Evolutionary conservation across 345 rosid genomes (phyloP).

Genomic region (Gossypium mustelinum): DNA sequence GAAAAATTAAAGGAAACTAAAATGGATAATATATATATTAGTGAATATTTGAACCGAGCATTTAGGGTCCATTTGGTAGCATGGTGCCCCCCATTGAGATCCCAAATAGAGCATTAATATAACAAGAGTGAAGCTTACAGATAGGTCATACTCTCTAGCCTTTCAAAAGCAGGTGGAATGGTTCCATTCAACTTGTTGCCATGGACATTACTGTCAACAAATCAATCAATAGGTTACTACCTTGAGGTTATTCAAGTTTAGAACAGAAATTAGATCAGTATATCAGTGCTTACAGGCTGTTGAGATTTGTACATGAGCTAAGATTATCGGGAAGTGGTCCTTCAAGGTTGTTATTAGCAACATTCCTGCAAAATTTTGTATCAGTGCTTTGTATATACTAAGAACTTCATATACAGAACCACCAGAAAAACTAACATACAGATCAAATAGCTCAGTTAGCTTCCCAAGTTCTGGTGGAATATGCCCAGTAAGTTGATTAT

Average conservation of each 20-base stretch:
- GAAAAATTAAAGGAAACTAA: not conserved
- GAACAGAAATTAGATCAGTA: not conserved
- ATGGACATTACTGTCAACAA: conserved; percentile 61
- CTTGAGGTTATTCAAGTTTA: not conserved
- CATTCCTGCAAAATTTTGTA: conserved; percentile 47
- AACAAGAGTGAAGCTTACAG: conserved; percentile 48
- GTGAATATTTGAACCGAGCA: not conserved
- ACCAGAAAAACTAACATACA: conserved; percentile 46
- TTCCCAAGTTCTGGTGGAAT: conserved; percentile 93
- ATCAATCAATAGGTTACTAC: conserved; percentile 17
- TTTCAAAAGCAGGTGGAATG: conserved; percentile 74
- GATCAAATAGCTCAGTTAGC: conserved; percentile 86
- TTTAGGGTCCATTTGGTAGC: not conserved
- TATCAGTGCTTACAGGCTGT: conserved; percentile 62
- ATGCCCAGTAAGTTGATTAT: conserved; percentile 65
- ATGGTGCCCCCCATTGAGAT: not conserved
- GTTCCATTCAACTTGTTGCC: conserved; percentile 79
- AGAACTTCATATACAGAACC: not conserved
- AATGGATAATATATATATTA: not conserved
- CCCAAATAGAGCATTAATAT: not conserved
- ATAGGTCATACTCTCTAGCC: conserved; percentile 86
- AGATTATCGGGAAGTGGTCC: conserved; percentile 86
- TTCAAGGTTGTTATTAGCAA: conserved; percentile 75
- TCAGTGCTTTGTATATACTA: not conserved
- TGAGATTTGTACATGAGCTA: conserved; percentile 85